phyloP scores from a whole-genome alignment of 805 yeast species.

The Lachancea dasiensis region DNA sequence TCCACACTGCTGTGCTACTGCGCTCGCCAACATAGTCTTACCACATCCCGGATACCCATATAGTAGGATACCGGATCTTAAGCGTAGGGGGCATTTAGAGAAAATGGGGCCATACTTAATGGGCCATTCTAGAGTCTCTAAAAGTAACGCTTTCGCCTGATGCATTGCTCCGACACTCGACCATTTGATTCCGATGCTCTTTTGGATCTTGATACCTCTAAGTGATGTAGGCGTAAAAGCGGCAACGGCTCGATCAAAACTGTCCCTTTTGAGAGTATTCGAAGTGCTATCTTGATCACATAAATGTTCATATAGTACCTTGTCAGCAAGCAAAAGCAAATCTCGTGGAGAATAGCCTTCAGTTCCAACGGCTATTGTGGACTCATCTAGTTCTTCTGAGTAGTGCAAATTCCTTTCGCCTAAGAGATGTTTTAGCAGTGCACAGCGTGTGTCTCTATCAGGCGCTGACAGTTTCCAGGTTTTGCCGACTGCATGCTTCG shows the following conservation, averaged over 20 bases:
- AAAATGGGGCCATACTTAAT: conserved; percentile 95
- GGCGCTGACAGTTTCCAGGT: conserved; percentile 61
- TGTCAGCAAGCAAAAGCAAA: conserved; percentile 60
- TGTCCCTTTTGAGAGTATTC: conserved; percentile 44
- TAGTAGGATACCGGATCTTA: conserved; percentile 82
- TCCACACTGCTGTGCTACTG: conserved; percentile 91
- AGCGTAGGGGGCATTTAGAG: conserved; percentile 74
- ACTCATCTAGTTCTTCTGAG: conserved; percentile 38
- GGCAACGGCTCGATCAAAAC: conserved; percentile 52
- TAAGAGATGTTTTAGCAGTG: conserved; percentile 42
- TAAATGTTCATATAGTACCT: conserved; percentile 50
- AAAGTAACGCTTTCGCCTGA: conserved; percentile 64
- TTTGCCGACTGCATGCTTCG: conserved; percentile 67
- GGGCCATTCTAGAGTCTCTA: conserved; percentile 96
- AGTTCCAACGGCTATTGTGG: conserved; percentile 59
- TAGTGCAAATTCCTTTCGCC: conserved; percentile 28
- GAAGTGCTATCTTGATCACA: conserved; percentile 37
- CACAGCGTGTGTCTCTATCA: conserved; percentile 50
- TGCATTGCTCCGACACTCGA: conserved; percentile 81
- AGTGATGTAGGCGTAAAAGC: conserved; percentile 76
- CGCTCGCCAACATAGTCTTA: conserved; percentile 86
- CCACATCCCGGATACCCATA: conserved; percentile 99
- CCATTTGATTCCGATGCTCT: conserved; percentile 60
- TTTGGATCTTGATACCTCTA: conserved; percentile 81
- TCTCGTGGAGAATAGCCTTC: conserved; percentile 91